Conservation (phyloP, 2,329 filamentous ascomycete species). For the Diaporthe nobilis region DNA sequence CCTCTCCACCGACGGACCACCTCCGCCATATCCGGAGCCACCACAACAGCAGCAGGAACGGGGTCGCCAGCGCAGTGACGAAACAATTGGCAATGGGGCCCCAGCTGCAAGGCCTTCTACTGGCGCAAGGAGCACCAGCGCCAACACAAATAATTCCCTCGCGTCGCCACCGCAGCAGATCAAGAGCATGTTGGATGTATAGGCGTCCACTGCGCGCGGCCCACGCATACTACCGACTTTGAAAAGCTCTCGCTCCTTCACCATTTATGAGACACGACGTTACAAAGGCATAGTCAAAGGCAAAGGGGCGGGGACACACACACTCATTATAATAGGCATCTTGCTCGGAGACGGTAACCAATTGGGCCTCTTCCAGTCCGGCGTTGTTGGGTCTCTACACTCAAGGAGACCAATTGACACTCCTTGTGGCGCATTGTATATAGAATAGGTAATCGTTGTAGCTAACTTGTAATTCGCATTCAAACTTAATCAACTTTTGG, state of each 20-base stretch:
- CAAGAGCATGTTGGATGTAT: slow-evolving; percentile 72
- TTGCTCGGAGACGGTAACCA: slow-evolving; percentile 11
- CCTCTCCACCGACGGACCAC: slow-evolving; percentile 60
- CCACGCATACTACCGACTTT: neutral
- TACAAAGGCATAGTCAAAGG: neutral
- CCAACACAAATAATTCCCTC: slow-evolving; percentile 62
- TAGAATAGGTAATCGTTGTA: slow-evolving; percentile 28
- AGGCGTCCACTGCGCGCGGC: slow-evolving; percentile 34
- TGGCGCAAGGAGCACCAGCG: slow-evolving; percentile 60
- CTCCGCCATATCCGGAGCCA: slow-evolving; percentile 56
- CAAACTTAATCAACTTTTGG: neutral
- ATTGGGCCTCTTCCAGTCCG: neutral
- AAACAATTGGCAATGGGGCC: slow-evolving; percentile 19
- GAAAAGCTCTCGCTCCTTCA: neutral
- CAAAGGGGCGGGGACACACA: neutral
- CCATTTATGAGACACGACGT: slow-evolving; percentile 28
- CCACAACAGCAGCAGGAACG: slow-evolving; percentile 42
- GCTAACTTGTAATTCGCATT: slow-evolving; percentile 2
- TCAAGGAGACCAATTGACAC: neutral
- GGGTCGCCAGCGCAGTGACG: slow-evolving; percentile 46
- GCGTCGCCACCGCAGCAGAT: slow-evolving; percentile 67
- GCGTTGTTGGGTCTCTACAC: slow-evolving; percentile 5
- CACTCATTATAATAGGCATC: slow-evolving; percentile 25
- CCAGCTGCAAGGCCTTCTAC: slow-evolving; percentile 47
- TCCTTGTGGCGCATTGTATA: slow-evolving; percentile 17